These are phyloP conservation scores for Acacia confusa DNA, from an alignment of 306 rosid species.

Conservation along the genomic window DNA sequence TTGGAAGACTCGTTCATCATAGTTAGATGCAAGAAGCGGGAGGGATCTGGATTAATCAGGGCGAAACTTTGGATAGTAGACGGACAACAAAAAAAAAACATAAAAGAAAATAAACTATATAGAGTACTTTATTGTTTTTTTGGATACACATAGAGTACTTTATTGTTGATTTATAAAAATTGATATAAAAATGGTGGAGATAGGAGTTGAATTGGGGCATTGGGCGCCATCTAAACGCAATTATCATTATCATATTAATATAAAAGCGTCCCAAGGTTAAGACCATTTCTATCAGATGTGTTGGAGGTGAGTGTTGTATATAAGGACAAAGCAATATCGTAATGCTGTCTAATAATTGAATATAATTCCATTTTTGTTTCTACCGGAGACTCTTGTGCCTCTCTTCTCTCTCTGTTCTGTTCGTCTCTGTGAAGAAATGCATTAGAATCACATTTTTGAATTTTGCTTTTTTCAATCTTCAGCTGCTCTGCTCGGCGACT, in stretches of 20 bases:
- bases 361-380: constrained; percentile 16
- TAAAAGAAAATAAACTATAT: neutral
- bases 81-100: no score
- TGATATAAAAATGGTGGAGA: neutral
- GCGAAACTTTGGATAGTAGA: no score
- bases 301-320: neutral
- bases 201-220: constrained; percentile 17
- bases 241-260: neutral
- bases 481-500: constrained; percentile 2
- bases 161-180: neutral
- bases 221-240: constrained; percentile 29
- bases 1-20: no score
- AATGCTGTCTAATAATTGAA: neutral
- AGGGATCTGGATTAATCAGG: no score
- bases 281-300: constrained; percentile 7
- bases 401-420: constrained; percentile 13
- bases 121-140: neutral
- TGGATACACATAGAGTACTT: no score
- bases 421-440: constrained; percentile 26
- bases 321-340: neutral
- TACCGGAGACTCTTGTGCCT: neutral
- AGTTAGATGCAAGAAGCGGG: no score
- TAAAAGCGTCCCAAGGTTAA: neutral
- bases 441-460: constrained; percentile 26
- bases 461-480: constrained; percentile 31